These are phyloP conservation scores for Macrophomina phaseolina DNA, from an alignment of 2,329 filamentous ascomycete genomes.

Conservation along the genomic window DNA sequence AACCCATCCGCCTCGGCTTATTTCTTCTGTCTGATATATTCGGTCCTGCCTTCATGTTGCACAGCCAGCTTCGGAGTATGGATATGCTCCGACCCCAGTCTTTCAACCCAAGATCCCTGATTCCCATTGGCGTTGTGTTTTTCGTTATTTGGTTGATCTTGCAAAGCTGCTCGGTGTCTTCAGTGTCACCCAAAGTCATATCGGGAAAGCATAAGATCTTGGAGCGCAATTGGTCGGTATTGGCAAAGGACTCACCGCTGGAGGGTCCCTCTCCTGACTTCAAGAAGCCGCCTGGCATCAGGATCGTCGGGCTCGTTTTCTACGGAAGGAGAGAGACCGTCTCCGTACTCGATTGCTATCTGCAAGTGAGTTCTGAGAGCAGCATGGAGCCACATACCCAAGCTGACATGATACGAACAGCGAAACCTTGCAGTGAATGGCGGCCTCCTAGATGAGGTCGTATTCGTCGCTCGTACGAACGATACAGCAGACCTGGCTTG, in stretches of 20 bases:
- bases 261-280: conserved; percentile 31
- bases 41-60: not conserved
- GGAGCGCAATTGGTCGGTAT: conserved; percentile 45
- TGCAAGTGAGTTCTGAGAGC: conserved; percentile 31
- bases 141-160: not conserved
- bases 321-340: conserved; percentile 42
- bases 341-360: conserved; percentile 49
- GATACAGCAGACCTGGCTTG: conserved; percentile 44
- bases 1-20: not conserved
- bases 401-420: conserved; percentile 29
- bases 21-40: not conserved
- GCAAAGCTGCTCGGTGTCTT: not conserved
- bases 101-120: not conserved
- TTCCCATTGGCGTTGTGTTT: not conserved
- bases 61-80: not conserved
- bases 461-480: conserved; percentile 48
- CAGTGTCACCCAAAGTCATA: not conserved
- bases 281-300: conserved; percentile 42
- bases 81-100: not conserved
- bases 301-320: conserved; percentile 48
- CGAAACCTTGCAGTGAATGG: conserved; percentile 48
- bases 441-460: conserved; percentile 50
- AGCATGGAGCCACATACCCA: not conserved
- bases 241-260: conserved; percentile 36
- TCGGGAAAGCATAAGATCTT: not conserved